phyloP scores from a whole-genome alignment of 2,329 filamentous ascomycete species.

The Cadophora sp. region DNA sequence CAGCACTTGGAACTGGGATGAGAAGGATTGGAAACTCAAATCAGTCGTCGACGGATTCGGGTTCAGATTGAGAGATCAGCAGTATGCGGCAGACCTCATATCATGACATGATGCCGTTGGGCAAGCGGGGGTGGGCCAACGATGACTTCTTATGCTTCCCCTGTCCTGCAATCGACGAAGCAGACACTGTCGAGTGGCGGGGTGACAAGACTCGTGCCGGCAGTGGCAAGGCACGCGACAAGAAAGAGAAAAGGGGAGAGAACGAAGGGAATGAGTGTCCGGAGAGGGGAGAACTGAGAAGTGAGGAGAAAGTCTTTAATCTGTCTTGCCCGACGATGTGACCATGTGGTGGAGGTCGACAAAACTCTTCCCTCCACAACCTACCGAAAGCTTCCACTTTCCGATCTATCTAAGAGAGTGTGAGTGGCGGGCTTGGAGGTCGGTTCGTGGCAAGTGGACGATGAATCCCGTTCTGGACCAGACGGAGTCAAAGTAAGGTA shows the following conservation, averaged over 20 bases:
- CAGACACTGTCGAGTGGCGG: not conserved
- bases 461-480: not conserved
- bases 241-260: not conserved
- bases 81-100: not conserved
- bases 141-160: constrained; percentile 12
- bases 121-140: not conserved
- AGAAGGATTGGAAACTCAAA: not conserved
- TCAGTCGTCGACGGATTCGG: not conserved
- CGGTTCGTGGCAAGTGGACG: constrained; percentile 4
- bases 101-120: not conserved
- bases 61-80: not conserved
- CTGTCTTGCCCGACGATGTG: not conserved
- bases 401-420: not conserved
- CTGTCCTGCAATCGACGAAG: not conserved
- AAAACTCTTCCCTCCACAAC: not conserved
- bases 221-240: not conserved
- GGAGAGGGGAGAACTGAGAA: not conserved
- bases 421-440: not conserved
- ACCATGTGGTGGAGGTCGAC: not conserved
- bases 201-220: not conserved
- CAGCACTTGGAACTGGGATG: not conserved
- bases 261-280: not conserved
- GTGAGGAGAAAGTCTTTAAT: constrained; percentile 3
- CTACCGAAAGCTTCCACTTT: not conserved
- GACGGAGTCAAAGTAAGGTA: not conserved